Conservation (phyloP, 2,329 filamentous ascomycete species). For the Colletotrichum magnum region DNA sequence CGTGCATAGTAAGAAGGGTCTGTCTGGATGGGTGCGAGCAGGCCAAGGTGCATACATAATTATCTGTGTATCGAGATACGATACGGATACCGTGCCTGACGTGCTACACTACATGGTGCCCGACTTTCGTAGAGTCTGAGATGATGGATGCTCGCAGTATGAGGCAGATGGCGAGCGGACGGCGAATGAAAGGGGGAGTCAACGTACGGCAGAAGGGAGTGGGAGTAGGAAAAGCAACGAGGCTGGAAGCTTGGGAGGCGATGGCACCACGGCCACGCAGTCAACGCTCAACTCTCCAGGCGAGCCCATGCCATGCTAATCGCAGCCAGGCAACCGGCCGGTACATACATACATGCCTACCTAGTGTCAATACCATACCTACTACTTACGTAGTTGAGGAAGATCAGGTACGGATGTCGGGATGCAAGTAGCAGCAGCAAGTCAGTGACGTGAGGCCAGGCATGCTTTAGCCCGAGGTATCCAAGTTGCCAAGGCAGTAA, state of each 20-base stretch:
- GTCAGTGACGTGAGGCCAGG: constrained; percentile 15
- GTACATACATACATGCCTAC: constrained; percentile 12
- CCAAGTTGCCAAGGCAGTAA: background rate
- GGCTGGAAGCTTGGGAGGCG: constrained; percentile 32
- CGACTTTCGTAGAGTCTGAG: constrained; percentile 9
- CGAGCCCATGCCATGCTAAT: constrained; percentile 29
- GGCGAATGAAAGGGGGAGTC: constrained; percentile 9
- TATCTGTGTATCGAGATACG: constrained; percentile 23
- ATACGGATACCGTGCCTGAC: constrained; percentile 29
- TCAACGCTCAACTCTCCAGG: constrained; percentile 39
- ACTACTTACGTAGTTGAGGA: constrained; percentile 1
- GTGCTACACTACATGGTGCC: constrained; percentile 35
- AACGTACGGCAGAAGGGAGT: constrained; percentile 21
- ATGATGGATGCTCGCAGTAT: constrained; percentile 6
- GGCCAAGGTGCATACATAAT: constrained; percentile 6
- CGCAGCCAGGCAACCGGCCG: constrained; percentile 15
- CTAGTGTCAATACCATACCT: background rate
- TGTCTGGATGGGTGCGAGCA: background rate
- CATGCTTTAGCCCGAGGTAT: background rate
- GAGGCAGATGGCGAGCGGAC: constrained; percentile 21
- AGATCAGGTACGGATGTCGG: constrained; percentile 16
- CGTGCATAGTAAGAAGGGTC: background rate
- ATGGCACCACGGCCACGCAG: constrained; percentile 37
- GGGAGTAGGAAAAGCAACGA: constrained; percentile 30
- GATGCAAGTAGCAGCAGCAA: constrained; percentile 1